Evolutionary conservation across 768 basidiomycete genomes (phyloP).

Genomic region (Mycena maculata): DNA sequence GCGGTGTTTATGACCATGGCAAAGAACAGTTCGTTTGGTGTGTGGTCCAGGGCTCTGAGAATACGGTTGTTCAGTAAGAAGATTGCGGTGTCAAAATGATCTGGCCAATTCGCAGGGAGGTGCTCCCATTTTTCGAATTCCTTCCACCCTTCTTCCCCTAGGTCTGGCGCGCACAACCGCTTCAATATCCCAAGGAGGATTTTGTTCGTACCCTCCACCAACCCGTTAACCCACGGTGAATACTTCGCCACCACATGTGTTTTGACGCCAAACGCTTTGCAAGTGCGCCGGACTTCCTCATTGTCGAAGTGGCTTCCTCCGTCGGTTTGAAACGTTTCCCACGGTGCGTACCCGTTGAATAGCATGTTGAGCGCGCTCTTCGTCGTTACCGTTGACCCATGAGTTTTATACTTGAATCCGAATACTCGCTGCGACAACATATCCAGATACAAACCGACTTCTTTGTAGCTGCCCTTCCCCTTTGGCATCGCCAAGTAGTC

Average conservation of each 20-base stretch:
- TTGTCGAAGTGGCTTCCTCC: constrained; percentile 41
- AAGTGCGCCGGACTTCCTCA: constrained; percentile 30
- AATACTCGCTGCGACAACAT: constrained; percentile 30
- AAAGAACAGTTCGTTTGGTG: constrained; percentile 45
- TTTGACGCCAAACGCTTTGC: constrained; percentile 19
- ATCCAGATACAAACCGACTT: constrained; percentile 34
- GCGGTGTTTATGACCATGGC: constrained; percentile 45
- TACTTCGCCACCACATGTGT: constrained; percentile 26
- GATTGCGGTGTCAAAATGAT: too few species aligned
- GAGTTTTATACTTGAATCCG: constrained; percentile 35
- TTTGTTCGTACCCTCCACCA: too few species aligned
- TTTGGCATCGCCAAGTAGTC: constrained; percentile 43
- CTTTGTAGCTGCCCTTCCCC: constrained; percentile 36
- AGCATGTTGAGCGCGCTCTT: constrained; percentile 33
- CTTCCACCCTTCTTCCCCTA: too few species aligned
- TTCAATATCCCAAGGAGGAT: too few species aligned
- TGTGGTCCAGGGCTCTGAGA: too few species aligned
- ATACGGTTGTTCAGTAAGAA: too few species aligned
- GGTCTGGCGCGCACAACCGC: too few species aligned
- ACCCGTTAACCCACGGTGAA: too few species aligned
- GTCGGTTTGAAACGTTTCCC: too few species aligned
- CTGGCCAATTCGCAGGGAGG: too few species aligned
- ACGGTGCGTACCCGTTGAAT: constrained; percentile 9
- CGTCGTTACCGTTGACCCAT: constrained; percentile 4
- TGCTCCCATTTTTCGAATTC: too few species aligned